These are phyloP conservation scores for Roridomyces roridus DNA, from an alignment of 768 basidiomycete genomes.

Conservation along the genomic window DNA sequence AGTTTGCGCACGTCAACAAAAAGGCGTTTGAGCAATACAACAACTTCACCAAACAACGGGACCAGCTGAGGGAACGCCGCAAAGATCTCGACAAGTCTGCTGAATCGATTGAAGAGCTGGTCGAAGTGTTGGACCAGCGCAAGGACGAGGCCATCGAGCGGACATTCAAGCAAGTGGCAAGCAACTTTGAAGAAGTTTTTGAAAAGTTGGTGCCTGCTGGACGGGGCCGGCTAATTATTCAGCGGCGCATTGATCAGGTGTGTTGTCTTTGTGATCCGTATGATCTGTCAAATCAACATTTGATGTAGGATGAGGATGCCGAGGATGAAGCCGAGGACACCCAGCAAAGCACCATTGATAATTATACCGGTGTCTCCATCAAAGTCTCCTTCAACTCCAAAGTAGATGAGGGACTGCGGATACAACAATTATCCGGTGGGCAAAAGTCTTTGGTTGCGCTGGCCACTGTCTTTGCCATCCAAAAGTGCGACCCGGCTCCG, in stretches of 20 bases:
- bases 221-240: conserved; percentile 89
- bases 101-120: conserved; percentile 88
- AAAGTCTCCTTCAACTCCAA: conserved; percentile 99
- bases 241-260: conserved; percentile 87
- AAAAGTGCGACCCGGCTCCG: conserved; percentile 98
- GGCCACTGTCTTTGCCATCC: conserved; percentile 98
- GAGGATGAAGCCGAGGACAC: conserved; percentile 78
- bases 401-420: conserved; percentile 93
- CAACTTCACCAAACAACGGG: conserved; percentile 97
- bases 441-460: conserved; percentile 97
- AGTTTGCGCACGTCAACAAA: conserved; percentile 98
- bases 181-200: conserved; percentile 97
- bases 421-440: conserved; percentile 96
- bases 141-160: conserved; percentile 99
- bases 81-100: conserved; percentile 93
- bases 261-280: conserved; percentile 12
- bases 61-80: conserved; percentile 84
- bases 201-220: conserved; percentile 96
- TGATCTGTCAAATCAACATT: too few relatives aligned
- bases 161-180: conserved; percentile 97
- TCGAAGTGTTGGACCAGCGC: conserved; percentile 91
- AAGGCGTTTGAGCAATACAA: conserved; percentile 99
- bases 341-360: conserved; percentile 82
- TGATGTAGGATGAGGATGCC: conserved; percentile 67
- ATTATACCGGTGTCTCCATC: conserved; percentile 96